phyloP scores from a whole-genome alignment of 2,329 filamentous ascomycete genomes.

The Paecilomyces fulvus region DNA sequence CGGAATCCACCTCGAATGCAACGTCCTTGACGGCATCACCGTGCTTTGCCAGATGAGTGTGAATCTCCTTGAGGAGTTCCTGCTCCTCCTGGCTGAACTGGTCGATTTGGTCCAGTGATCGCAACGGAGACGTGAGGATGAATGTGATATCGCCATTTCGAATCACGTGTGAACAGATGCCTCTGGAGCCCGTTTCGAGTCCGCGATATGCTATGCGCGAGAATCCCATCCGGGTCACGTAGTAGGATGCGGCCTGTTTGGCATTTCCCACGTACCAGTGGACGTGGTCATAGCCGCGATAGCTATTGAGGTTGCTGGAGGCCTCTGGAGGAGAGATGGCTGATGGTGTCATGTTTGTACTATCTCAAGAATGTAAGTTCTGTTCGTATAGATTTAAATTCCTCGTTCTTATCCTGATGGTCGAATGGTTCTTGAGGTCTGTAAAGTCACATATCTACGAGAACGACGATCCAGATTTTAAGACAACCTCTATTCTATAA shows the following conservation, averaged over 20 bases:
- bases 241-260: slow-evolving; percentile 87
- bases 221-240: slow-evolving; percentile 82
- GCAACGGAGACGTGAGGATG: slow-evolving; percentile 37
- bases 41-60: slow-evolving; percentile 74
- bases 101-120: slow-evolving; percentile 57
- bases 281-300: slow-evolving; percentile 84
- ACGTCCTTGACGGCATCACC: slow-evolving; percentile 94
- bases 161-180: slow-evolving; percentile 69
- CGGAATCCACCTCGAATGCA: slow-evolving; percentile 87
- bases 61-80: slow-evolving; percentile 61
- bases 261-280: slow-evolving; percentile 97
- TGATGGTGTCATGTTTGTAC: slow-evolving; percentile 8
- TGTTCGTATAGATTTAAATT: not conserved
- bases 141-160: slow-evolving; percentile 37
- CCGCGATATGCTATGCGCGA: slow-evolving; percentile 72
- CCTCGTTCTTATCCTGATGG: not conserved
- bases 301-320: slow-evolving; percentile 23
- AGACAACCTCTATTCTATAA: not conserved
- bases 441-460: not conserved
- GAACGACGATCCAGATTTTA: not conserved
- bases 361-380: not conserved
- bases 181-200: slow-evolving; percentile 77
- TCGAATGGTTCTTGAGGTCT: not conserved
- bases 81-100: slow-evolving; percentile 50
- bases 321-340: slow-evolving; percentile 20